Base-by-base conservation (phyloP, 768 basidiomycete species). In the Gloeostereum incarnatum region DNA sequence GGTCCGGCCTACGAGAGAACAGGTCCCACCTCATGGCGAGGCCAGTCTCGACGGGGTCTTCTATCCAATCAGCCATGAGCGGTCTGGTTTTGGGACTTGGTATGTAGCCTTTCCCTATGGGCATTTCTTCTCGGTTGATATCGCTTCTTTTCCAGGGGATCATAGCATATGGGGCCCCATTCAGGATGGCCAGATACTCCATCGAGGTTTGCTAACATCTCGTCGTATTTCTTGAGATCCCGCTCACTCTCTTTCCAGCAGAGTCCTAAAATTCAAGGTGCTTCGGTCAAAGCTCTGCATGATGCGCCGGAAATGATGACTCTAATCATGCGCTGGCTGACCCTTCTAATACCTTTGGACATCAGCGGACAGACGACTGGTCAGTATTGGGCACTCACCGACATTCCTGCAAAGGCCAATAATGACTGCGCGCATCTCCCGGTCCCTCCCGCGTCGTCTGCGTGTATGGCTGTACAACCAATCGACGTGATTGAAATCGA, bases 381-480 rank as follows among this genome's bases (percentile, higher is more conserved):
- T 32, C n/a, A 9, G 13, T 39, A 23, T 10, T 36, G 35, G 35
- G 25, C 38, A 8, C 14, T 31, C 14, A 39, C 38, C 8, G 20
- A 39, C 14, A 31, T 32, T n/a, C 38, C 38, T 7, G 26, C 38
- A 14, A 16, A 9, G 16, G 13, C 7, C 27, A 39, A 39, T 31
- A n/a, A 18, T 10, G 26, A 32, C 38, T 9, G 14, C 13, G 14
- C 14, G 27, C 24, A 39, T 20, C n/a, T 39, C 14, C 38, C 38
- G 7, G 7, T 31, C 1, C 17, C 42, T 10, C 11, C 33, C 3
- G 10, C 16, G 11, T 31, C 33, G 5, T 25, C 32, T 3, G 45
- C 45, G 6, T 32, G 27, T 29, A 2, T 47, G 18, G 45, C 43
- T 25, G 6, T 47, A 1, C 42, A 47, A 29, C 35, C 36, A 6